A percentile compares a stretch with the other conserved stretches of the same genome.
Evolutionary conservation across 2,329 filamentous ascomycete genomes (phyloP).

Genomic region (Talaromyces sp.): DNA sequence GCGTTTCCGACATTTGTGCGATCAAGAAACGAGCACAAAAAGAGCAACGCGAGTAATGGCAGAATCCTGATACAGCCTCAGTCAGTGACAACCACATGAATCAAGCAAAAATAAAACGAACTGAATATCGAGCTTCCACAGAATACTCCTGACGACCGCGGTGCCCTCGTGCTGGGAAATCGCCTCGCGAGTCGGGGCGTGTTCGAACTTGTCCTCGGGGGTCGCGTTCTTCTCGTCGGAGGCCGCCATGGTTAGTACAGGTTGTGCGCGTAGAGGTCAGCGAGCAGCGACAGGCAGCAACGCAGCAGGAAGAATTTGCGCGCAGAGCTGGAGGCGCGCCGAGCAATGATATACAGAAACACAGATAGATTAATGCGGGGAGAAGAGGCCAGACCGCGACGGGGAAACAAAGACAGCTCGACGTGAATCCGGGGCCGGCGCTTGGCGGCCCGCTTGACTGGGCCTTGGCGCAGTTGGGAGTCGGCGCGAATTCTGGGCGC

Average conservation of each 20-base stretch:
- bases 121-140: conserved; percentile 54
- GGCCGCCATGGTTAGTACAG: background rate
- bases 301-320: background rate
- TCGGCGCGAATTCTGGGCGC: background rate
- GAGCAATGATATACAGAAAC: background rate
- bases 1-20: conserved; percentile 71
- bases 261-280: background rate
- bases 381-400: background rate
- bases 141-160: conserved; percentile 27
- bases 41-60: conserved; percentile 59
- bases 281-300: background rate
- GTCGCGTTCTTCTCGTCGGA: conserved; percentile 18
- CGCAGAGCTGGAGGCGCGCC: background rate
- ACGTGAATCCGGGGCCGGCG: background rate
- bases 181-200: conserved; percentile 17
- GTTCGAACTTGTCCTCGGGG: conserved; percentile 18
- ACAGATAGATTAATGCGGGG: background rate
- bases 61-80: conserved; percentile 45
- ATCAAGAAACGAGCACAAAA: conserved; percentile 62
- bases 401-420: background rate
- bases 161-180: conserved; percentile 26
- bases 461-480: background rate
- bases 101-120: conserved; percentile 14
- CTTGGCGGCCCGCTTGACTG: background rate
- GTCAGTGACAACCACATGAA: background rate